A percentile compares a stretch with the other conserved stretches of the same genome.
phyloP scores from a whole-genome alignment of 164 flowering plant species.

The Nymphaea colorata region DNA sequence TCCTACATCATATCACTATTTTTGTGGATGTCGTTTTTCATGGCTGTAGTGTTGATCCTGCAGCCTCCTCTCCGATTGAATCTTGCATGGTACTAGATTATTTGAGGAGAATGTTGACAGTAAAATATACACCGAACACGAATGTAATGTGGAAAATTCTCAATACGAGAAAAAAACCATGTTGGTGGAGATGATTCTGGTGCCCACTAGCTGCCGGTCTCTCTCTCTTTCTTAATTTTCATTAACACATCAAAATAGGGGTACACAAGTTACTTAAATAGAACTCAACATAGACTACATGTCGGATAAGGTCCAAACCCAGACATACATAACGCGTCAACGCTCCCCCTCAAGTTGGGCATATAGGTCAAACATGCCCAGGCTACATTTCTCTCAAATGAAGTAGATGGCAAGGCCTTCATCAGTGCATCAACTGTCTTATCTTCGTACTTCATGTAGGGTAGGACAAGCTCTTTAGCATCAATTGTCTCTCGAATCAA shows the following conservation, averaged over 20 bases:
- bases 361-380: background rate
- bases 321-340: background rate
- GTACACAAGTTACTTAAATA: no score
- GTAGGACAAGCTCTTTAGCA: background rate
- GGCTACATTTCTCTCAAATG: background rate
- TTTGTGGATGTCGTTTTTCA: background rate
- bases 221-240: no score
- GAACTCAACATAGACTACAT: no score
- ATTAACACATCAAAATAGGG: no score
- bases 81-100: no score
- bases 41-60: background rate
- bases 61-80: background rate
- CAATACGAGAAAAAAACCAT: no score
- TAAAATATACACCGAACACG: no score
- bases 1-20: background rate
- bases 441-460: background rate
- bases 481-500: background rate
- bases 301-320: no score
- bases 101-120: no score
- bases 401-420: background rate
- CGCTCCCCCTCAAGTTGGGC: background rate
- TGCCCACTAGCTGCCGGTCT: no score
- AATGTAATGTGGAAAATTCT: no score
- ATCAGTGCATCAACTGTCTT: background rate
- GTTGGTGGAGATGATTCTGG: no score